These are phyloP conservation scores for Pelargonium citronellum DNA, from an alignment of 441 rosid genomes.

Conservation along the genomic window DNA sequence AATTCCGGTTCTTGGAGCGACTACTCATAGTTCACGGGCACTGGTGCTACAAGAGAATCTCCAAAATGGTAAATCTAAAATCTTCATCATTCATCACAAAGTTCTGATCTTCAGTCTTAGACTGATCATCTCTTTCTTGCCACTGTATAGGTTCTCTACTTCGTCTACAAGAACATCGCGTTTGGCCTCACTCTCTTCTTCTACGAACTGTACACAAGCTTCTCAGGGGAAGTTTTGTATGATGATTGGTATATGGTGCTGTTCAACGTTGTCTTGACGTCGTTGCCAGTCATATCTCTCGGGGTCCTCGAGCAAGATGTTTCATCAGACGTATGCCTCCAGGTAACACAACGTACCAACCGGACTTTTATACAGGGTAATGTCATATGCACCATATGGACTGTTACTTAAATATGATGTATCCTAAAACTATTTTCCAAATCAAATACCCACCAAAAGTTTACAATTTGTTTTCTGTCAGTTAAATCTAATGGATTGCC, in stretches of 20 bases:
- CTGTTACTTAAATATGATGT: no score
- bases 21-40: constrained; percentile 89
- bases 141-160: constrained; percentile 46
- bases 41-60: constrained; percentile 93
- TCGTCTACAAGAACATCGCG: constrained; percentile 70
- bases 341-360: constrained; percentile 27
- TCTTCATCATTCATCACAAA: no score
- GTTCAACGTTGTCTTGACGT: constrained; percentile 64
- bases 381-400: no score
- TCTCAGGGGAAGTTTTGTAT: constrained; percentile 56
- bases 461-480: background rate
- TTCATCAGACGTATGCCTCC: constrained; percentile 58
- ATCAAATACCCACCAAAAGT: no score
- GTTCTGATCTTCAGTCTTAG: constrained; percentile 8
- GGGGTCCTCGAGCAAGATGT: constrained; percentile 78
- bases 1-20: constrained; percentile 74
- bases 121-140: constrained; percentile 8
- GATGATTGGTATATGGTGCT: constrained; percentile 61
- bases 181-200: constrained; percentile 73
- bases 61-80: constrained; percentile 59
- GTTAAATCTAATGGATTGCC: background rate
- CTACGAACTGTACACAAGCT: constrained; percentile 58
- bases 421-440: background rate
- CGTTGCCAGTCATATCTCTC: constrained; percentile 63
- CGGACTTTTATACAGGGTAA: no score